Conservation (phyloP, 805 yeast genomes). For the Candida piceae region DNA sequence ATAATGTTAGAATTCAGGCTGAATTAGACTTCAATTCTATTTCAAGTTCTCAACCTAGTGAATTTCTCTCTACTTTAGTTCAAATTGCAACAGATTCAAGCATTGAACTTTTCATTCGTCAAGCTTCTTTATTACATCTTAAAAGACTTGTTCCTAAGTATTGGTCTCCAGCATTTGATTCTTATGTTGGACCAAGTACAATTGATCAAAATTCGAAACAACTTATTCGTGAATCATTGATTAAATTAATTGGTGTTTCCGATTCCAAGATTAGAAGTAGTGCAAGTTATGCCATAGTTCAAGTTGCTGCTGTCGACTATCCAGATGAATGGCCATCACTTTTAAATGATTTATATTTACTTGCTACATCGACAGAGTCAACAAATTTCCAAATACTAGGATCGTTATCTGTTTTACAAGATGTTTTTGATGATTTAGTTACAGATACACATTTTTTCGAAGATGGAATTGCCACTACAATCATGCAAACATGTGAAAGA, state of each 20-base stretch:
- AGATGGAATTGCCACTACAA: slow-evolving; percentile 56
- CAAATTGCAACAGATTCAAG: slow-evolving; percentile 33
- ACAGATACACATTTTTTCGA: slow-evolving; percentile 84
- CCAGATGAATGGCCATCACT: slow-evolving; percentile 96
- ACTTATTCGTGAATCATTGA: slow-evolving; percentile 43
- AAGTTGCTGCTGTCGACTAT: slow-evolving; percentile 81
- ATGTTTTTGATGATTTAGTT: slow-evolving; percentile 79
- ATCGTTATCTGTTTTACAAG: slow-evolving; percentile 58
- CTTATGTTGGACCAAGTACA: slow-evolving; percentile 55
- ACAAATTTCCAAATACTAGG: slow-evolving; percentile 40
- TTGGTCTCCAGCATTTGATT: slow-evolving; percentile 83
- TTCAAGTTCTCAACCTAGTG: slow-evolving; percentile 46
- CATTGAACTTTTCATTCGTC: slow-evolving; percentile 40
- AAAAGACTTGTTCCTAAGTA: slow-evolving; percentile 62
- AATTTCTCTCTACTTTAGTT: slow-evolving; percentile 38
- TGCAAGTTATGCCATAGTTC: slow-evolving; percentile 71
- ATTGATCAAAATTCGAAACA: slow-evolving; percentile 48
- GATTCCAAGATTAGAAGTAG: slow-evolving; percentile 60
- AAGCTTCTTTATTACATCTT: slow-evolving; percentile 60
- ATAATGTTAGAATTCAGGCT: slow-evolving; percentile 44
- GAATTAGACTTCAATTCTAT: slow-evolving; percentile 43
- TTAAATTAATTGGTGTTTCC: slow-evolving; percentile 42
- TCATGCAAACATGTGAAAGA: slow-evolving; percentile 45
- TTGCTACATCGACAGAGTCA: slow-evolving; percentile 25
- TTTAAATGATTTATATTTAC: slow-evolving; percentile 40